Evolutionary conservation across 2,329 filamentous ascomycete species (phyloP), one percentile per base, ranked within the genome.

Genomic region (Corniculantispora saksenae): DNA sequence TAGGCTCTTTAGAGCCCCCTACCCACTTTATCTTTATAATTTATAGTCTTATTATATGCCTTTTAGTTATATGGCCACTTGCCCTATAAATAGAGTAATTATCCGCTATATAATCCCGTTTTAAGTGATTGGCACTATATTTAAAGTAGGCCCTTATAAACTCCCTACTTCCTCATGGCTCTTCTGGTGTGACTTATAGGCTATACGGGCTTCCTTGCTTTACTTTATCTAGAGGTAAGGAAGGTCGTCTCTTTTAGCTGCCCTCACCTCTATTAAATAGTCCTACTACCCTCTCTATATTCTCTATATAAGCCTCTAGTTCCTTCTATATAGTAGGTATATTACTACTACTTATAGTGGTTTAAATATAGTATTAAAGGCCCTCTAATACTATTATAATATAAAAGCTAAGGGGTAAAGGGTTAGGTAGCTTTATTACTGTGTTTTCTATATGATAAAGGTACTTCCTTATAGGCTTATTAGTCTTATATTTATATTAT

Each of bases 321-420:
- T 45, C 6, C n/a, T 57, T 43, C 17, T 57, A 57, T 57, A 57
- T 57, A 57, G 12, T 57, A 57, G n/a, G 35, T 43, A 43, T 38
- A 45, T n/a, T 57, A 57, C n/a, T 57, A 57, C n/a, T 57, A 57
- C 35, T 57, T 57, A 57, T 9, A 8, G 13, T 43, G 5, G 10
- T 19, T 10, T 57, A 57, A 9, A 45, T 29, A 21, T 38, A 38
- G 27, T 21, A 29, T 29, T 15, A 29, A 29, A 53, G 25, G 12
- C 35, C 35, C 35, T 38, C 35, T 38, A 38, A 13, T 7, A 13
- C 35, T 38, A 38, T 7, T 38, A 38, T 38, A 8, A 38, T 8
- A 8, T 13, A 8, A 38, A 38, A 38, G 7, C 7, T 38, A 38
- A 38, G 35, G 13, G 35, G 35, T 38, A 38, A 13, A 8, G 13